These are phyloP conservation scores for Suillus occidentalis DNA, from an alignment of 768 basidiomycete species.

Conservation along the genomic window DNA sequence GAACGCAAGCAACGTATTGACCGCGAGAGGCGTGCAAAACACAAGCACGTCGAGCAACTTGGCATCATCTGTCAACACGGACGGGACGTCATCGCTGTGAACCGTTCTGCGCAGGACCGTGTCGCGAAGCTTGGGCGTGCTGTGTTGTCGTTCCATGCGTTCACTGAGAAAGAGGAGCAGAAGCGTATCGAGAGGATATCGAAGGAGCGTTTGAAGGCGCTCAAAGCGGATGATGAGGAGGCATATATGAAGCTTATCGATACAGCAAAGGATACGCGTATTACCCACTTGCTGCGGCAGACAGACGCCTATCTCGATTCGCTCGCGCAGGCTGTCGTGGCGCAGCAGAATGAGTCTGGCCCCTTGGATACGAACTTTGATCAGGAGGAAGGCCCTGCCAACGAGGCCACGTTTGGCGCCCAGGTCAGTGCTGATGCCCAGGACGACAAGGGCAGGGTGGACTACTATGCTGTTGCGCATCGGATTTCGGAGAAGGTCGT, in stretches of 20 bases:
- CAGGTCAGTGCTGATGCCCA: conserved; percentile 61
- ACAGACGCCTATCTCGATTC: conserved; percentile 95
- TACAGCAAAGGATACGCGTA: conserved; percentile 98
- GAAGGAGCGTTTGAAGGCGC: conserved; percentile 96
- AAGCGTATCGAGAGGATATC: conserved; percentile 93
- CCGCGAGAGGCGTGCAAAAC: conserved; percentile 91
- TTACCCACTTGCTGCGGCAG: conserved; percentile 92
- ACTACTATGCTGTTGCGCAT: conserved; percentile 97
- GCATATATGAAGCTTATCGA: conserved; percentile 99
- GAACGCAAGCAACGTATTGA: conserved; percentile 92
- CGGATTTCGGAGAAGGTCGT: conserved; percentile 83
- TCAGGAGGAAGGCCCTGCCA: conserved; percentile 69
- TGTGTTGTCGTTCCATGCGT: conserved; percentile 80
- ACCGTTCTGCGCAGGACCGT: conserved; percentile 65
- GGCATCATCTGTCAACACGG: conserved; percentile 84
- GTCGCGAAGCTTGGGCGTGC: conserved; percentile 65
- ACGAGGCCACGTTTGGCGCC: conserved; percentile 91
- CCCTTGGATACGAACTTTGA: conserved; percentile 47
- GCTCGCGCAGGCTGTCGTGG: conserved; percentile 88
- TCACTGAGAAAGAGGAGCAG: conserved; percentile 97
- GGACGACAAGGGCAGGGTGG: conserved; percentile 73
- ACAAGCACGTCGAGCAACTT: conserved; percentile 95
- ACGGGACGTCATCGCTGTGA: conserved; percentile 65
- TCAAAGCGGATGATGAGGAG: conserved; percentile 98
- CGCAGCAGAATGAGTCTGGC: conserved; percentile 81